Evolutionary conservation across 2,329 filamentous ascomycete genomes (phyloP), one percentile per base, ranked within the genome.

Genomic region (Diaporthe sp.): DNA sequence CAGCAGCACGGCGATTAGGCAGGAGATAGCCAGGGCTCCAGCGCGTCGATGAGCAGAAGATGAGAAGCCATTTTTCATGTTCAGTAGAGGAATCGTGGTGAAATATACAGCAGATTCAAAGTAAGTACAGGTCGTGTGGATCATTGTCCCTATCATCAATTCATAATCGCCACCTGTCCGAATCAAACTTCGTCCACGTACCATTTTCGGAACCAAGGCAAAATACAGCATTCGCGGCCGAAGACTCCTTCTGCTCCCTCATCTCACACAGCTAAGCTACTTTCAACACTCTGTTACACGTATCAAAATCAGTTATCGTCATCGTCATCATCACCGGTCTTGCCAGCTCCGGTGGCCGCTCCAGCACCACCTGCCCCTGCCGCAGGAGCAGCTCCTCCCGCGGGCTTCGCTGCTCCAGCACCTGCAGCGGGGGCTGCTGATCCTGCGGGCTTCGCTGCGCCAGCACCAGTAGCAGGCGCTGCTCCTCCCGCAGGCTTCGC

Each of bases 1-100:
- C 79, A 98, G 95, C 87, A 98, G 96, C 84, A 97, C 96, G 0
- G 94, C 94, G 75, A 98, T 98, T 79, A 88, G 93, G 72, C 85
- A 86, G 80, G 86, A 85, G 75, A 86, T 84, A 74, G 86, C 87
- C 0, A 81, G 84, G 75, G 81, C 82, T 57, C 46, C 73, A 15
- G 61, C 60, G 10, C 28, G 70, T 39, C 58, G 17, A 55, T 76
- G 65, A 76, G 34, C 37, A n/a, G 22, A 28, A 39, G 34, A 70
- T 13, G 49, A 53, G 46, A 31, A 37, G 46, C 22, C 39, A 22
- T 34, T 61, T 37, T 39, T 28, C 46, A 72, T 62, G 15, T 60
- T 57, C 34, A 60, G 34, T 62, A 62, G 46, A 53, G 25, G 55
- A 61, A n/a, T 73, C 15, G 44, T 44, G 71, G 17, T 28, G n/a